phyloP scores from a whole-genome alignment of 768 basidiomycete species.

The Suillus decipiens region DNA sequence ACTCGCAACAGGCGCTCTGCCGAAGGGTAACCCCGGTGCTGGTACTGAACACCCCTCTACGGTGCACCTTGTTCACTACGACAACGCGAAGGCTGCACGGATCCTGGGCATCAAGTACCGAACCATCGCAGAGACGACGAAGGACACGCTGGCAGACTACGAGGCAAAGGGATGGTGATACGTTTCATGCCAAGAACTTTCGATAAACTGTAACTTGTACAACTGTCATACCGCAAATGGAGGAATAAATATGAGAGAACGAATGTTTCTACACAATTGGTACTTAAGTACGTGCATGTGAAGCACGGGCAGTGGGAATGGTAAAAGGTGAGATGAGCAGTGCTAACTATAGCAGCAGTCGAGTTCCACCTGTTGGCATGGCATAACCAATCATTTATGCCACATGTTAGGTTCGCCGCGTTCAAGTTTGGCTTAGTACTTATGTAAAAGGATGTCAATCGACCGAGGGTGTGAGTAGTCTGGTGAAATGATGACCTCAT shows the following conservation, averaged over 20 bases:
- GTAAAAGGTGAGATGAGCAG: neutral
- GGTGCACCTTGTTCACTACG: slow-evolving; percentile 32
- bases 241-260: neutral
- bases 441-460: no score
- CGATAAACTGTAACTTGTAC: neutral
- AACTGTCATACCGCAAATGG: neutral
- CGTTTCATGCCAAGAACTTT: neutral
- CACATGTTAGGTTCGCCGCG: no score
- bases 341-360: no score
- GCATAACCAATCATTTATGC: no score
- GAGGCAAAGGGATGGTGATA: slow-evolving; percentile 44
- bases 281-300: neutral
- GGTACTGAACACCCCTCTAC: slow-evolving; percentile 26
- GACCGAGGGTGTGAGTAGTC: no score
- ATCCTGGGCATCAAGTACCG: slow-evolving; percentile 46
- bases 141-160: slow-evolving; percentile 44
- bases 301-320: neutral
- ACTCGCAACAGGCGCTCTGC: slow-evolving; percentile 27
- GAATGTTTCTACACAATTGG: neutral
- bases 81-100: slow-evolving; percentile 38
- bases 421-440: no score
- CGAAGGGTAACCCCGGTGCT: slow-evolving; percentile 37
- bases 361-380: no score
- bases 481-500: no score
- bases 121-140: slow-evolving; percentile 40